These are phyloP conservation scores for Penicillium verhagenii DNA, from an alignment of 495 filamentous ascomycete genomes.

Conservation along the genomic window DNA sequence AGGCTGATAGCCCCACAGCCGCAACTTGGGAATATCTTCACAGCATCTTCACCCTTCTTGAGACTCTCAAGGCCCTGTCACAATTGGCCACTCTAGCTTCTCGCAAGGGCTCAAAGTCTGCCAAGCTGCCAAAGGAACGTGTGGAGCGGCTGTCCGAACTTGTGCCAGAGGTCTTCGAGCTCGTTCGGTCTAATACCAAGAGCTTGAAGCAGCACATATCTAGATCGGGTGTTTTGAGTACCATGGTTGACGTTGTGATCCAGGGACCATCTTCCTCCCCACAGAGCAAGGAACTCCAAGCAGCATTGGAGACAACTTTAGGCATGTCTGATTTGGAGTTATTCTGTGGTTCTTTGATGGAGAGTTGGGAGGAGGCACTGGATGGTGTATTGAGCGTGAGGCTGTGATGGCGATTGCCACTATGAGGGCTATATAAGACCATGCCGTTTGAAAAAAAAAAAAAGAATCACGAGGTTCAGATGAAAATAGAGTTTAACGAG, in stretches of 20 bases:
- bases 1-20: constrained; percentile 24
- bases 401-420: constrained; percentile 18
- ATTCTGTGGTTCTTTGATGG: constrained; percentile 44
- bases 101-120: constrained; percentile 32
- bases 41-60: constrained; percentile 32
- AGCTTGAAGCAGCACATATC: constrained; percentile 37
- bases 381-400: constrained; percentile 37
- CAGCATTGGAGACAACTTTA: constrained; percentile 32
- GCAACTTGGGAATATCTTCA: constrained; percentile 47
- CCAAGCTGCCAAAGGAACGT: constrained; percentile 36
- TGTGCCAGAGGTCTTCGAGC: constrained; percentile 34
- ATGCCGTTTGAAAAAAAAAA: neutral
- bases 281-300: constrained; percentile 30
- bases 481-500: neutral
- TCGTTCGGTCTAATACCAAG: constrained; percentile 33
- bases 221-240: constrained; percentile 37
- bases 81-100: constrained; percentile 28
- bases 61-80: constrained; percentile 41
- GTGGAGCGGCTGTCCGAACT: constrained; percentile 26
- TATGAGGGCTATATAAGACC: neutral
- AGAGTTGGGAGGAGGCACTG: constrained; percentile 49
- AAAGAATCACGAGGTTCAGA: neutral
- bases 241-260: constrained; percentile 37
- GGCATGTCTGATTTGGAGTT: constrained; percentile 39
- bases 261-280: constrained; percentile 22